phyloP scores from a whole-genome alignment of 2,329 filamentous ascomycete species.

The Mycocentrospora acerina region DNA sequence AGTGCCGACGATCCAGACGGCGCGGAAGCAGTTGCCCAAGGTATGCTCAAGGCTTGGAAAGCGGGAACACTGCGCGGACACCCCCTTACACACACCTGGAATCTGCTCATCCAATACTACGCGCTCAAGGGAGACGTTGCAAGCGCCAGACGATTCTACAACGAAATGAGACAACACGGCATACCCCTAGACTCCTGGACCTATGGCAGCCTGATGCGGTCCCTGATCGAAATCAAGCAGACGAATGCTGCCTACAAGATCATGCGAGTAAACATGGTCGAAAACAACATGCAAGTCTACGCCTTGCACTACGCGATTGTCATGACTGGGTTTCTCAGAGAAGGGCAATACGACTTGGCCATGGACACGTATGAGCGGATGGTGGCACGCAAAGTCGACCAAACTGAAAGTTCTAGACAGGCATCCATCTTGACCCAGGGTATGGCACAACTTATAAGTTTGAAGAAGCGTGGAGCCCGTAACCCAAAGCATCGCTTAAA shows the following conservation, averaged over 20 bases:
- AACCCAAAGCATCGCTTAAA: constrained; percentile 22
- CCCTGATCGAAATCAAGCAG: constrained; percentile 54
- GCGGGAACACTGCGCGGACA: constrained; percentile 46
- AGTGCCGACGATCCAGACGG: constrained; percentile 49
- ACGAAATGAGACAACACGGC: constrained; percentile 55
- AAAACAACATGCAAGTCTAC: constrained; percentile 46
- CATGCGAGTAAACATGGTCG: constrained; percentile 52
- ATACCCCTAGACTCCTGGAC: constrained; percentile 59
- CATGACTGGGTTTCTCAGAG: constrained; percentile 53
- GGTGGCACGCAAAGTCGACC: constrained; percentile 39
- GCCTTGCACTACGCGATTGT: constrained; percentile 57
- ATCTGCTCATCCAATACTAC: constrained; percentile 70
- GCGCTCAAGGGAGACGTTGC: constrained; percentile 63
- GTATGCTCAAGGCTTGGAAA: constrained; percentile 53
- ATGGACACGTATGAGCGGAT: constrained; percentile 52
- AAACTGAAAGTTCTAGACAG: constrained; percentile 48
- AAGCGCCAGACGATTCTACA: constrained; percentile 56
- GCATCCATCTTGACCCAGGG: constrained; percentile 36
- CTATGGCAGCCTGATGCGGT: constrained; percentile 63
- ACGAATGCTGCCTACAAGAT: constrained; percentile 60
- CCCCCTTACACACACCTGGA: constrained; percentile 70
- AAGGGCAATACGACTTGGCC: constrained; percentile 49
- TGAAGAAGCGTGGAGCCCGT: constrained; percentile 13
- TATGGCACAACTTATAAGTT: constrained; percentile 18
- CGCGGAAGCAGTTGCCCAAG: constrained; percentile 56